These are phyloP conservation scores for Rubroboletus satanas DNA, from an alignment of 768 basidiomycete species.

Conservation along the genomic window DNA sequence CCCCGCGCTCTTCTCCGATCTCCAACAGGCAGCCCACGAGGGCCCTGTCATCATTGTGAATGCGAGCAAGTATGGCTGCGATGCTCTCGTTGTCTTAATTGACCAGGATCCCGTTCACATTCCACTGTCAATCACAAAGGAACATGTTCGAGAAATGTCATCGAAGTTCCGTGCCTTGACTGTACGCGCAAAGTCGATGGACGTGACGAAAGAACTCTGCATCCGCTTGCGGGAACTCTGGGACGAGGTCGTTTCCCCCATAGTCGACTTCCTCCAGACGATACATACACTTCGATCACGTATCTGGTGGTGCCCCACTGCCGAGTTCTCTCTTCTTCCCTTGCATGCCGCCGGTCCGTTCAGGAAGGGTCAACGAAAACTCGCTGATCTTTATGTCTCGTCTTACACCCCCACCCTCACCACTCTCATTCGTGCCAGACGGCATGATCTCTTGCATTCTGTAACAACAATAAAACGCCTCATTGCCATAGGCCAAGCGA, in stretches of 20 bases:
- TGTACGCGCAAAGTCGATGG: background rate
- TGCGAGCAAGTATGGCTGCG: no score
- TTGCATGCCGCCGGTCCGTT: no score
- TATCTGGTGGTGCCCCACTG: background rate
- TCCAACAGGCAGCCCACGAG: no score
- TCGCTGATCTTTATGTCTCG: conserved; percentile 11
- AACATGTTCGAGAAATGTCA: background rate
- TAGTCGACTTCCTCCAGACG: background rate
- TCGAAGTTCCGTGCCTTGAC: background rate
- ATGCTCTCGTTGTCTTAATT: background rate
- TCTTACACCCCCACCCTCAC: conserved; percentile 16
- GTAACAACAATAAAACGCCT: background rate
- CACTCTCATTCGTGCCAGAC: conserved; percentile 6
- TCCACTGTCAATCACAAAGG: background rate
- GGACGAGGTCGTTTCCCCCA: background rate
- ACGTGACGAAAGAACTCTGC: background rate
- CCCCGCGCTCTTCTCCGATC: no score
- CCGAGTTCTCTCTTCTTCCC: background rate
- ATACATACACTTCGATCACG: background rate
- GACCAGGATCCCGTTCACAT: background rate
- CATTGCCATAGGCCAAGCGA: background rate
- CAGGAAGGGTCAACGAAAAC: no score
- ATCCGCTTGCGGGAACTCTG: background rate
- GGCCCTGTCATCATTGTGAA: no score
- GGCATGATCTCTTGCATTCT: background rate